Evolutionary conservation across 192 early-diverging fungal genomes (phyloP).

Genomic region (Mortierella antarctica): DNA sequence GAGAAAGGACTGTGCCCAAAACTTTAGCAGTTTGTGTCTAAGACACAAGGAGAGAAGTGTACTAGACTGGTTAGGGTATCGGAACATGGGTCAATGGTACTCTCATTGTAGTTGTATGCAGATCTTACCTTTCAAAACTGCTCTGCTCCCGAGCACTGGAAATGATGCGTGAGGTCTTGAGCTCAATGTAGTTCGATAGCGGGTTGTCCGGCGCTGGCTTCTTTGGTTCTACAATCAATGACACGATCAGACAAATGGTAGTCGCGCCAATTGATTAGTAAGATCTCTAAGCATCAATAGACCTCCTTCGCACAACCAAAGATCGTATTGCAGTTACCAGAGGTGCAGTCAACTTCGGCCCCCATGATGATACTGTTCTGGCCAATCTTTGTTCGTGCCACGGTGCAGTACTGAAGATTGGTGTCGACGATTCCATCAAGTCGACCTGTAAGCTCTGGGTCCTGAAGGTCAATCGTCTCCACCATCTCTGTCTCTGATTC

Average conservation of each 20-base stretch:
- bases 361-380: conserved; percentile 79
- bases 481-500: not conserved
- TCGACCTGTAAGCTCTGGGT: conserved; percentile 57
- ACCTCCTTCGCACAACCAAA: not conserved
- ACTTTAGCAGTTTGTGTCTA: conserved; percentile 87
- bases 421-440: conserved; percentile 73
- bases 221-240: conserved; percentile 52
- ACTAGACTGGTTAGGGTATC: not conserved
- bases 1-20: conserved; percentile 95
- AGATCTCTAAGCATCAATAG: not conserved
- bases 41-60: not conserved
- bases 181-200: conserved; percentile 79
- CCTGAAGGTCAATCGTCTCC: conserved; percentile 41
- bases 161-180: conserved; percentile 80
- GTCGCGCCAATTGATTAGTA: not conserved
- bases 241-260: not conserved
- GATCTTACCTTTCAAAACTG: conserved; percentile 72
- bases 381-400: conserved; percentile 84
- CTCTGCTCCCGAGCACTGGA: conserved; percentile 54
- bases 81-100: not conserved
- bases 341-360: conserved; percentile 92
- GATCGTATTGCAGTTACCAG: conserved; percentile 46
- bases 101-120: not conserved
- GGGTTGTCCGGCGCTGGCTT: conserved; percentile 58
- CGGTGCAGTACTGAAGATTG: conserved; percentile 89